Conservation (phyloP, 2,329 filamentous ascomycete species). For the Penicillium vulpinum region DNA sequence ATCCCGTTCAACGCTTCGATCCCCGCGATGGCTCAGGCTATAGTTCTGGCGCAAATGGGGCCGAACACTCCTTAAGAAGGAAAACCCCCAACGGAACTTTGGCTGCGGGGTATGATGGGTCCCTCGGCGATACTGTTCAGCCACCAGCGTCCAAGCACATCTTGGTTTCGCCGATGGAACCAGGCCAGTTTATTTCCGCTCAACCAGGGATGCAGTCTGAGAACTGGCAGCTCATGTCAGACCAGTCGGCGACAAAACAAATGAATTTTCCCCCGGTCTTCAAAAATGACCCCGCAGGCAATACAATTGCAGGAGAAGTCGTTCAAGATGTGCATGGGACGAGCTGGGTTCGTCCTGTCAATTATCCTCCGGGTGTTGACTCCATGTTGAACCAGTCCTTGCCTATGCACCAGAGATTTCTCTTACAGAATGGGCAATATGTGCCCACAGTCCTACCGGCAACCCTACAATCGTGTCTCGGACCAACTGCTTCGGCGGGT, state of each 20-base stretch:
- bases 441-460: conserved; percentile 62
- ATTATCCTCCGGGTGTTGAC: conserved; percentile 56
- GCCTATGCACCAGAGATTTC: conserved; percentile 44
- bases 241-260: conserved; percentile 33
- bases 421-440: conserved; percentile 50
- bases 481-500: conserved; percentile 59
- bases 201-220: conserved; percentile 35
- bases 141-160: conserved; percentile 78
- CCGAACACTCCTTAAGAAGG: conserved; percentile 77
- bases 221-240: conserved; percentile 32
- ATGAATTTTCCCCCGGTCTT: conserved; percentile 43
- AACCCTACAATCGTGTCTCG: conserved; percentile 57
- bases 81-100: conserved; percentile 96
- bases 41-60: conserved; percentile 25
- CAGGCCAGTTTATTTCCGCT: conserved; percentile 33
- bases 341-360: conserved; percentile 46
- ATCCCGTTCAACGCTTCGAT: conserved; percentile 41
- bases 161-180: conserved; percentile 63
- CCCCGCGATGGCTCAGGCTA: conserved; percentile 29
- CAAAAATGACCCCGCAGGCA: conserved; percentile 35
- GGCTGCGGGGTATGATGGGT: conserved; percentile 86
- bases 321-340: conserved; percentile 37
- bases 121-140: conserved; percentile 66
- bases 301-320: conserved; percentile 30
- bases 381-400: conserved; percentile 62